These are phyloP conservation scores for Aspergillus persii DNA, from an alignment of 2,329 filamentous ascomycete species.

Conservation along the genomic window DNA sequence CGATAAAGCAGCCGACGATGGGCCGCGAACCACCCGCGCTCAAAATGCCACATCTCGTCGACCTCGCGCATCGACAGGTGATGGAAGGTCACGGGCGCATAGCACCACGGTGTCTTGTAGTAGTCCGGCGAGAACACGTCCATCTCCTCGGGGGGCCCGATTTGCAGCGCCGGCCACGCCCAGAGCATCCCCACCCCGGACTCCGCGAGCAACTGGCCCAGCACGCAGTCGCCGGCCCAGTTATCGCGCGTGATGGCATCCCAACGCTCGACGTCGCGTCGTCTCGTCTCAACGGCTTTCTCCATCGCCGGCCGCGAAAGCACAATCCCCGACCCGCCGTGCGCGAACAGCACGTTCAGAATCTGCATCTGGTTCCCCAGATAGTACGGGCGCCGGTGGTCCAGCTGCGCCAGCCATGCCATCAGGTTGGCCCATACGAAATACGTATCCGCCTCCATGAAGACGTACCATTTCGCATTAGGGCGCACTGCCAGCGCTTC, in stretches of 20 bases:
- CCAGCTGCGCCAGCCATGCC: constrained; percentile 50
- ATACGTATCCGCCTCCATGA: constrained; percentile 58
- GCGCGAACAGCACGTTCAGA: constrained; percentile 47
- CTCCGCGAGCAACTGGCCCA: constrained; percentile 45
- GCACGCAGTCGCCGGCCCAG: constrained; percentile 49
- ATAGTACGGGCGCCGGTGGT: constrained; percentile 48
- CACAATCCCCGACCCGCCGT: constrained; percentile 53
- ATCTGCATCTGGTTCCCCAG: constrained; percentile 55
- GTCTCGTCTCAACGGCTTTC: constrained; percentile 36
- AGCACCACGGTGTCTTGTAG: constrained; percentile 47
- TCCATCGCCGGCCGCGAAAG: constrained; percentile 49
- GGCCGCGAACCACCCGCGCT: constrained; percentile 18
- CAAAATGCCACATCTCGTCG: constrained; percentile 43
- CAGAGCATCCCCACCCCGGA: constrained; percentile 42
- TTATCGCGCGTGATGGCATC: constrained; percentile 43
- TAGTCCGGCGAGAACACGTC: constrained; percentile 38
- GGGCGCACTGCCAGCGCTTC: constrained; percentile 43
- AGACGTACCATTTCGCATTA: constrained; percentile 56
- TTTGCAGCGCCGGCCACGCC: constrained; percentile 47
- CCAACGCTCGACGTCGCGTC: constrained; percentile 39
- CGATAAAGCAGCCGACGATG: constrained; percentile 18
- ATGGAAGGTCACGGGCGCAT: constrained; percentile 49
- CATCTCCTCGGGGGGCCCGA: constrained; percentile 38
- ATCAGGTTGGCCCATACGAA: constrained; percentile 53
- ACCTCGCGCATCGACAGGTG: constrained; percentile 45